Base-by-base conservation (phyloP, 1,284 basidiomycete genomes). In the Jaminaea rosea region DNA sequence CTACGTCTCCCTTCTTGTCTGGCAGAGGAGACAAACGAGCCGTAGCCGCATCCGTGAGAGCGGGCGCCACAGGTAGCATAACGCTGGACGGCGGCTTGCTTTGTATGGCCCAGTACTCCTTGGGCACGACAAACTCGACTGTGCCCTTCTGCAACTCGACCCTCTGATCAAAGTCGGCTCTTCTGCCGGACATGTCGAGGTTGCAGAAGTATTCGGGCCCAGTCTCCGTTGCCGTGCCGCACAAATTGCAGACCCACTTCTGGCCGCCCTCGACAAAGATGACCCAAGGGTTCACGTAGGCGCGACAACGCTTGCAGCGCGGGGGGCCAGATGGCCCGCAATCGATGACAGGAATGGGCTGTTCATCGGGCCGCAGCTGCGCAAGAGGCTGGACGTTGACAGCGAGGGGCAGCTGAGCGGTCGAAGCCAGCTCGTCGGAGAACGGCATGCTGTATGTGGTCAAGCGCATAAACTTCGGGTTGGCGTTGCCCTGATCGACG, bases 271-370 rank as follows among this genome's bases (percentile, higher is more conserved):
- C 82, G 15, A 83, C 79, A 81, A 88, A 98, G 27, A 80, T 79
- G 70, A 86, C 90, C 91, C 91, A 98, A 0, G 92, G 85, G 73
- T 97, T 98, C 68, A 99, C 81, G 75, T 98, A 99, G 0, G 81
- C 88, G 61, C 89, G 80, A 76, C 94, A 98, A 41, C 82, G 79
- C 49, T 80, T 82, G 72, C 94, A 98, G 31, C 94, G 81, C 11
- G 87, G 82, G 13, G 93, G 94, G 8, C 91, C 92, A 7, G 75
- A 73, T 39, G 63, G 86, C 78, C 72, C 79, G 73, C 39, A 82
- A 36, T 76, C 74, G 7, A 96, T 83, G 4, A 90, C 65, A 0
- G 92, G 91, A 5, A 98, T 78, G 0, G 59, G 50, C 10, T 56
- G 70, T 31, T 75, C 73, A 46, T 84, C 81, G n/a, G 83, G 79